phyloP scores from a whole-genome alignment of 768 basidiomycete species.

The Saitozyma podzolica region DNA sequence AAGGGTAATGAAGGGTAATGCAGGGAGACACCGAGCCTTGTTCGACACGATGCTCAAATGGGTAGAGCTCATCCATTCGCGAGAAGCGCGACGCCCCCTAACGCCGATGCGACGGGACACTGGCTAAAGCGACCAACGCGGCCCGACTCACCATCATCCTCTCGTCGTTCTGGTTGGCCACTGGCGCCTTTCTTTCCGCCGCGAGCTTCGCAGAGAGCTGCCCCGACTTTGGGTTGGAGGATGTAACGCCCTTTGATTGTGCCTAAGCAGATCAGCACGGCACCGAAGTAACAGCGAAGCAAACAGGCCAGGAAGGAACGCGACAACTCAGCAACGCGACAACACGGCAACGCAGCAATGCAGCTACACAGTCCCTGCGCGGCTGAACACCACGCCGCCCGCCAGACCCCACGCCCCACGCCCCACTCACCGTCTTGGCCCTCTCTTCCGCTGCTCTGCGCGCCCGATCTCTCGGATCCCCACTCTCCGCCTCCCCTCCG shows the following conservation, averaged over 20 bases:
- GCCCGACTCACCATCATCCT: slow-evolving; percentile 48
- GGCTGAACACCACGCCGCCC: no score
- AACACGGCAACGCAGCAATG: not conserved
- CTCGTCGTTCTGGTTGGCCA: slow-evolving; percentile 17
- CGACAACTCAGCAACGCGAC: not conserved
- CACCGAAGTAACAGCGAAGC: not conserved
- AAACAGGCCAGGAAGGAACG: not conserved
- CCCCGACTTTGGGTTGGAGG: slow-evolving; percentile 44
- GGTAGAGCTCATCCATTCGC: not conserved
- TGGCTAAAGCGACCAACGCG: not conserved
- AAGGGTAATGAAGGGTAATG: no score
- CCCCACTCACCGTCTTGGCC: slow-evolving; percentile 45
- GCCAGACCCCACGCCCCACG: not conserved
- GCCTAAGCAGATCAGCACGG: slow-evolving; percentile 21
- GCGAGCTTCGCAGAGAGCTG: slow-evolving; percentile 45
- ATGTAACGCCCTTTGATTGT: slow-evolving; percentile 37
- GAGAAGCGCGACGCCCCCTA: not conserved
- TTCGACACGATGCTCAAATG: no score
- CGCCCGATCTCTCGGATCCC: slow-evolving; percentile 46
- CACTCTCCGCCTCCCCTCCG: slow-evolving; percentile 5
- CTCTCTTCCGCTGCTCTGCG: slow-evolving; percentile 46
- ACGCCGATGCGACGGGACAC: not conserved
- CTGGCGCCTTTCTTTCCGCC: slow-evolving; percentile 32
- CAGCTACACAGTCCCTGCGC: not conserved
- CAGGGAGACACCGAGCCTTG: no score